Conservation (phyloP, 352 stramenopile species). For the Pythium sp. region DNA sequence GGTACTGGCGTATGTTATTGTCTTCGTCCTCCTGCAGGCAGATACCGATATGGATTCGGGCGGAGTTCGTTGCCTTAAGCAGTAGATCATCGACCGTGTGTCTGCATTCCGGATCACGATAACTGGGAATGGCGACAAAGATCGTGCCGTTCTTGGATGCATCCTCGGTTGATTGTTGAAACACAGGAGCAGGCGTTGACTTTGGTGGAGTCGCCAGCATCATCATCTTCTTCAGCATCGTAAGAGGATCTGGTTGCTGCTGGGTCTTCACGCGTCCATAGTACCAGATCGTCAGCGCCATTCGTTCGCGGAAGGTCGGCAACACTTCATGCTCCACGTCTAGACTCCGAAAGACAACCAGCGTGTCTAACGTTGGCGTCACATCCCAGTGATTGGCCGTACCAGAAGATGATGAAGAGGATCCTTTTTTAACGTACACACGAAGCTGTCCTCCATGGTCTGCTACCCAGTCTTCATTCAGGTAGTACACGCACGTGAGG, state of each 20-base stretch:
- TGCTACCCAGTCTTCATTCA: not conserved
- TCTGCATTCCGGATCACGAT: not conserved
- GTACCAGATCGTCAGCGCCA: not conserved
- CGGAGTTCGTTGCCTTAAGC: not conserved
- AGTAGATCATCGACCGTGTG: not conserved
- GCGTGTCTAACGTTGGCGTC: not conserved
- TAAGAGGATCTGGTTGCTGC: not conserved
- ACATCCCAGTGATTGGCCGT: not conserved
- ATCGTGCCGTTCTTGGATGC: not conserved
- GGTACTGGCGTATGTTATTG: not conserved
- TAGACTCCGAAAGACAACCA: not conserved
- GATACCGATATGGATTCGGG: not conserved
- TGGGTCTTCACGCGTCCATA: not conserved
- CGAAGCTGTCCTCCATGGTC: not conserved
- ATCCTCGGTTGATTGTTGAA: not conserved
- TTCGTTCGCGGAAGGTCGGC: not conserved
- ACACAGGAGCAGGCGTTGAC: not conserved
- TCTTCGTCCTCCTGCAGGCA: not conserved
- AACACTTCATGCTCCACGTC: not conserved
- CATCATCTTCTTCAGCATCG: not conserved
- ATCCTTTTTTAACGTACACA: not conserved
- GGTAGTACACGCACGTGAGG: not conserved
- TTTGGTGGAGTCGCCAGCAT: not conserved
- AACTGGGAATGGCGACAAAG: not conserved
- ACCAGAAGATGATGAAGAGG: not conserved